Evolutionary conservation across 805 yeast species (phyloP), one percentile per base, ranked within the genome.

Genomic region (Starmerella kuoi): DNA sequence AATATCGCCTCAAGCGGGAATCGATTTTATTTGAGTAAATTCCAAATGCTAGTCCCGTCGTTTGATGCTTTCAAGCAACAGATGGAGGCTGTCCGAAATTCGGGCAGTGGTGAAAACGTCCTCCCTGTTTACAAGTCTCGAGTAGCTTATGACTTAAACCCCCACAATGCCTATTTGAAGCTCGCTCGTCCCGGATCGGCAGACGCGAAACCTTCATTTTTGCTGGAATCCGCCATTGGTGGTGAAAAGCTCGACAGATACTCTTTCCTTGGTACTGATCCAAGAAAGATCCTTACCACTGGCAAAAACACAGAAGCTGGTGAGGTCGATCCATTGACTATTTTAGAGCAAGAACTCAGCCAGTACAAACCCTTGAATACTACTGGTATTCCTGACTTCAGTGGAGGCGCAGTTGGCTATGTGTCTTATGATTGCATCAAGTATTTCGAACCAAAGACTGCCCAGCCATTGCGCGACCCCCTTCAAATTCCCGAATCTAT

Each of bases 391-490:
- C 48, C 54, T 84, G 63, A 95, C 12, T 65, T 86, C 44, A 78
- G 87, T 53, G 98, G 99, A 44, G 99, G 99, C 49, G 97, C 97
- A 5, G 72, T 88, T 41, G 99, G 99, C 2, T 91, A 86, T 59
- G 77, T 91, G 34, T 84, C 96, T 1, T 91, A 91, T 56, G 99
- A 91, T 61, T 91, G 99, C 67, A 81, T 91, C 56, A 82, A 85
- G 59, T 91, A 91, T 62, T 91, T 91, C 53, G 99, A 91, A 64
- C 99, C 99, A 46, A 78, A 71, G 53, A 88, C 97, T 1, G 72
- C 70, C 46, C 73, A 83, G 50, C 70, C 66, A 2, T 67, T 87
- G 52, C 75, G 79, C 52, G 97, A 91, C 60, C 77, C 79, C 1
- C 65, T 91, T 53, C 62, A 81, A 47, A 71, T 91, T 9, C 99